Evolutionary conservation across 108 stramenopile species (phyloP).

Genomic region (Fragilariopsis cylindrus): DNA sequence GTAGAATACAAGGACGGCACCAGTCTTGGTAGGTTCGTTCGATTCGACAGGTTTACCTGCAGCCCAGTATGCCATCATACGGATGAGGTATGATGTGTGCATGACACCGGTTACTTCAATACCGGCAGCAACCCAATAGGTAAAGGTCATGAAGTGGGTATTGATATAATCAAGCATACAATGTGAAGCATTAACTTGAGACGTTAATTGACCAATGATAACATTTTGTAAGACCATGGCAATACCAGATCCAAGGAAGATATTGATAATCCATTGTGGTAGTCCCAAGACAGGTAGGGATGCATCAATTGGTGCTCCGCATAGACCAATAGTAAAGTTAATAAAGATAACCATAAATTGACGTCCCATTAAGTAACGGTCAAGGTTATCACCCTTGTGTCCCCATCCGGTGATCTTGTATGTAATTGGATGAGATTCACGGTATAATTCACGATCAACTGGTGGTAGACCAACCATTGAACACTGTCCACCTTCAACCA

Average conservation of each 20-base stretch:
- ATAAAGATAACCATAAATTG: slow-evolving; percentile 83
- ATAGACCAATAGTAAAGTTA: slow-evolving; percentile 72
- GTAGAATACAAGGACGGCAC: slow-evolving; percentile 38
- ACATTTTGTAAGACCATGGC: slow-evolving; percentile 69
- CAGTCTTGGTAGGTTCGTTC: slow-evolving; percentile 53
- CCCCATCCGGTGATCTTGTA: slow-evolving; percentile 49
- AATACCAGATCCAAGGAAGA: slow-evolving; percentile 78
- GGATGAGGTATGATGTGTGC: slow-evolving; percentile 68
- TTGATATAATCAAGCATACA: slow-evolving; percentile 88
- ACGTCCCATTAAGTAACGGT: slow-evolving; percentile 84
- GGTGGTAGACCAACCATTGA: slow-evolving; percentile 78
- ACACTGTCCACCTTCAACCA: slow-evolving; percentile 82
- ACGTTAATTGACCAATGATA: slow-evolving; percentile 64
- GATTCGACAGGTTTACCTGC: slow-evolving; percentile 56
- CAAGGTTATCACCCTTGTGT: slow-evolving; percentile 84
- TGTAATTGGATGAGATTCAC: slow-evolving; percentile 69
- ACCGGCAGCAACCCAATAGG: slow-evolving; percentile 48
- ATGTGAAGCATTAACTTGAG: slow-evolving; percentile 51
- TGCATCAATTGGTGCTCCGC: slow-evolving; percentile 56
- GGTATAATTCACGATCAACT: slow-evolving; percentile 66
- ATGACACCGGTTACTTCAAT: slow-evolving; percentile 73
- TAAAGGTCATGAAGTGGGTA: slow-evolving; percentile 69
- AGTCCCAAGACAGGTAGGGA: slow-evolving; percentile 58
- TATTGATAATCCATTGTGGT: slow-evolving; percentile 49
- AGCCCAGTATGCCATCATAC: slow-evolving; percentile 34